Conservation (phyloP, 1,284 basidiomycete genomes). For the Vanrija sp. region DNA sequence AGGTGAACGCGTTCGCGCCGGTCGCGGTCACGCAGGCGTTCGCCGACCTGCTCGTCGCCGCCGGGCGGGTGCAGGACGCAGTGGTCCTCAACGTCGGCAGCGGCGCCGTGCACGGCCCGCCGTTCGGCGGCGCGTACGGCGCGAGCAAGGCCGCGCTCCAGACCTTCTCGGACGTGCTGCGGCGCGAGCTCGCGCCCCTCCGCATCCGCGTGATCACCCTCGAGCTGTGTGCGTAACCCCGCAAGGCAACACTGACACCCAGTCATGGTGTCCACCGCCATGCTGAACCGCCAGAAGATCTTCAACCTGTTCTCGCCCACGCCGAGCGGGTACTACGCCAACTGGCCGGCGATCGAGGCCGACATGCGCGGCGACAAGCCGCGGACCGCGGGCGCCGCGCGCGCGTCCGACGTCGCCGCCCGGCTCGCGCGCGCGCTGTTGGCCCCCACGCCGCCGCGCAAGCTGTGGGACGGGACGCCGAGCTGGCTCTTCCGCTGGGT, state of each 20-base stretch:
- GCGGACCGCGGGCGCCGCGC: too few relatives aligned
- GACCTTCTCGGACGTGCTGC: constrained; percentile 9
- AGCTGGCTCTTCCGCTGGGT: too few relatives aligned
- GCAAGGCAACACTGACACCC: background rate
- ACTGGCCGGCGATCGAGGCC: background rate
- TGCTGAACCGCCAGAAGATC: background rate
- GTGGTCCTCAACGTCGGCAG: constrained; percentile 24
- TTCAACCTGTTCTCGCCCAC: background rate
- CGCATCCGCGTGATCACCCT: constrained; percentile 1
- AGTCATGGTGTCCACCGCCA: too few relatives aligned
- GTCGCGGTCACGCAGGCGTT: constrained; percentile 21
- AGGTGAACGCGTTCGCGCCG: constrained; percentile 24
- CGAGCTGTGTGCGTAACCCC: background rate
- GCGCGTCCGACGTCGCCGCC: too few relatives aligned
- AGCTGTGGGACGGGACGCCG: too few relatives aligned
- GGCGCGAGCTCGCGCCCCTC: constrained; percentile 15
- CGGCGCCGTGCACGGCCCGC: constrained; percentile 4
- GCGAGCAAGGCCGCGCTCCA: constrained; percentile 12
- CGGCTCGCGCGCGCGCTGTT: too few relatives aligned
- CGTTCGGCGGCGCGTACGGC: constrained; percentile 17
- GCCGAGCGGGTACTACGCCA: background rate
- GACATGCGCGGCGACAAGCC: too few relatives aligned
- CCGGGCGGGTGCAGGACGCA: background rate
- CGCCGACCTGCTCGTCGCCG: constrained; percentile 3
- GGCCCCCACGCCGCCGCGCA: too few relatives aligned